Percentiles rank a stretch among this genome's conserved stretches.
Conservation (phyloP, 352 stramenopile genomes). For the Albugo laibachii region DNA sequence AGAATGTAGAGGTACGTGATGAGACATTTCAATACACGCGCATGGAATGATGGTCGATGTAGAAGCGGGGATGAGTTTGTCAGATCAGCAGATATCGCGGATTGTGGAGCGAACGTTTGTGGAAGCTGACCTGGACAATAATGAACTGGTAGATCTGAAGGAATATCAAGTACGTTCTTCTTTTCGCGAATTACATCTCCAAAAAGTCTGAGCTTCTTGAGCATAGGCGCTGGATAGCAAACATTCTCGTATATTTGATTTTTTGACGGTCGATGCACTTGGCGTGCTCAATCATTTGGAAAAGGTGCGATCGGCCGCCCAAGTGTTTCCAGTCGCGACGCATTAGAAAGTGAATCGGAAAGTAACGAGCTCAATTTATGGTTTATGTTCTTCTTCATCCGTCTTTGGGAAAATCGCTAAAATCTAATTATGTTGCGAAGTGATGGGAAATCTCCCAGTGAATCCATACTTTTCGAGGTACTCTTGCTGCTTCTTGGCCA, state of each 20-base stretch:
- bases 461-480: constrained; percentile 68
- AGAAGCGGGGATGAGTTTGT: constrained; percentile 64
- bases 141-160: constrained; percentile 54
- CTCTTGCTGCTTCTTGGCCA: constrained; percentile 68
- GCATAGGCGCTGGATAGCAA: constrained; percentile 49
- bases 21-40: background rate
- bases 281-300: constrained; percentile 68
- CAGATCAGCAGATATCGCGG: constrained; percentile 46
- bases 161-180: constrained; percentile 45
- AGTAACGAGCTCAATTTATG: background rate
- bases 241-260: constrained; percentile 67
- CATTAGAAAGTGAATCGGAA: constrained; percentile 1
- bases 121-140: constrained; percentile 56
- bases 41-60: background rate
- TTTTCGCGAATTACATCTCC: background rate
- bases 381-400: background rate
- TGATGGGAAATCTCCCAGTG: constrained; percentile 31
- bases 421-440: background rate
- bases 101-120: constrained; percentile 74
- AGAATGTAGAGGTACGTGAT: constrained; percentile 49
- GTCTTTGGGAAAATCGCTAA: background rate
- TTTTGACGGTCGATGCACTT: constrained; percentile 69
- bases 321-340: background rate
- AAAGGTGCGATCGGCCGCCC: constrained; percentile 50
- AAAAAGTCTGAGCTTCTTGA: background rate